Base-by-base conservation (phyloP, 495 filamentous ascomycete genomes). In the Monascus purpureus region DNA sequence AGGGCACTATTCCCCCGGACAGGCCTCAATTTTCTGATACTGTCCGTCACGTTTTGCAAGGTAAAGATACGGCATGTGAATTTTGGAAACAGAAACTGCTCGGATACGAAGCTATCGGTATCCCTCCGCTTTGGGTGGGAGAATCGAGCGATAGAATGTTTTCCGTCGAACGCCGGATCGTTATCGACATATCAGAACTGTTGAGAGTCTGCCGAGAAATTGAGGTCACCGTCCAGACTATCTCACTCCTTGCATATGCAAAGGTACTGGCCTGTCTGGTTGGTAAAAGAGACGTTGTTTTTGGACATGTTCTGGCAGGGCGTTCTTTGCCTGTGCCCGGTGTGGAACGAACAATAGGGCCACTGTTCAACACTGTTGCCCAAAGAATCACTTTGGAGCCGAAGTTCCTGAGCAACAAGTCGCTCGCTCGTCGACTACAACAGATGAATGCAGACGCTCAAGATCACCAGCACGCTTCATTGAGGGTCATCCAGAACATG, bases 281-380 rank as follows among this genome's bases (percentile, higher is more conserved):
- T 8, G 78, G 73, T 14, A 64, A 54, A 19, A 54, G 68, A 8
- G 86, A 93, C 47, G 63, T 85, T 4, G 63, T 73, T 4, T 73
- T 92, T 36, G 86, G 86, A 77, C 57, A 81, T 69, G 43, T 73
- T 60, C 35, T 94, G 70, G 82, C 57, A 61, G 26, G 61, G 54
- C 40, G 71, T 61, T 17, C 60, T 75, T 64, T 93, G 2, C 67
- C 77, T 15, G 47, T 77, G 13, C 66, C 77, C 17, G 67, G 61
- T 1, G 68, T 74, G 9, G 83, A 93, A 20, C 53, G 63, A 6
- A 67, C 80, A 6, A 70, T 87, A 32, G 90, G 90, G 0, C 88
- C 88, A 1, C 50, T 93, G 3, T 93, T 96, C 65, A 96, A 95
- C 52, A 94, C 87, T 0, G 60, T 94, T 0, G 82, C 87, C 13